Base-by-base conservation (phyloP, 305 asterid species). In the Rubia tinctorum region DNA sequence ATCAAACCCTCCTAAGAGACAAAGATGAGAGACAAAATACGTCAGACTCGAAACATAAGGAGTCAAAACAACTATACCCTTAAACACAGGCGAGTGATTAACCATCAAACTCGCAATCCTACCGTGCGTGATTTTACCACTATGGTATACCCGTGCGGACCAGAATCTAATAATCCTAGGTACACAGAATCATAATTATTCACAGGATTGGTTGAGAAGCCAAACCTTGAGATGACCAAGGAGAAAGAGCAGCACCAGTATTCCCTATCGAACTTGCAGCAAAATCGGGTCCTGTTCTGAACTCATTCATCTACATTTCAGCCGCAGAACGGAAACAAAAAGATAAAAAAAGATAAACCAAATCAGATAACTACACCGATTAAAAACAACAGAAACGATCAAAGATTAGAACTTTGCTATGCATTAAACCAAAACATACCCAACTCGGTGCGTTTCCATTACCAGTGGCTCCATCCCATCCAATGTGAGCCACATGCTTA, bases 401-500 rank as follows among this genome's bases (percentile, higher is more conserved):
- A 30, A 4, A 14, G 62, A 40, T 18, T 27, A 56, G 75, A 7
- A 71, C 96, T 69, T 3, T 23, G 5, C 40, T 30, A 23, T 8
- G 15, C 13, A 53, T 53, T 53, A 7, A 69, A 56, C 43, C 34
- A 69, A 77, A 8, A 71, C 97, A 73, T 85, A 91, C 98, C 98
- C 98, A 93, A 85, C 82, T 86, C 18, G 98, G 98, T 0, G 96
- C 94, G 71, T 69, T 76, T 59, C 97, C 96, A 53, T 96, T 78
- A 23, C 34, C 64, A 9, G 34, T 11, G 37, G 86, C 79, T 67
- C 96, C 96, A 74, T 93, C 98, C 94, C 96, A 93, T 55, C 98
- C 98, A 71, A 93, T 90, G 80, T 93, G 98, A 23, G 96, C 95
- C 84, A 93, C 92, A 85, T 93, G 98, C 86, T 93, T 91, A 56